Conservation (phyloP, 495 filamentous ascomycete genomes). For the Aspergillus steynii region DNA sequence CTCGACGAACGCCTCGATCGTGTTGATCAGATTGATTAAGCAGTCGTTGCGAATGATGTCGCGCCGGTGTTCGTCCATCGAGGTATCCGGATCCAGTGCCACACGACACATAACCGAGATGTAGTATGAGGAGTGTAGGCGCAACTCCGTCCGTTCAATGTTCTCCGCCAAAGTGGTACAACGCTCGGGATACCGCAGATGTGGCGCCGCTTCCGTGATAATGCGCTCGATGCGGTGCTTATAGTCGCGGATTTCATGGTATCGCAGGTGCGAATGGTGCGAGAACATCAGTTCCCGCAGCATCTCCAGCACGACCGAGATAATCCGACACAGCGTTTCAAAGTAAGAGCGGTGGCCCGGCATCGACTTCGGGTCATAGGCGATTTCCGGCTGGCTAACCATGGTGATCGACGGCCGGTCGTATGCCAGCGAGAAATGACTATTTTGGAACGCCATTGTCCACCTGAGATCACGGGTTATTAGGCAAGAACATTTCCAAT, state of each 20-base stretch:
- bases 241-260: constrained; percentile 50
- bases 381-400: constrained; percentile 52
- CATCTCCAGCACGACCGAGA: constrained; percentile 54
- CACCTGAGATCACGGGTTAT: constrained; percentile 36
- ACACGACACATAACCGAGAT: constrained; percentile 59
- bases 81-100: constrained; percentile 49
- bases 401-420: constrained; percentile 58
- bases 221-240: constrained; percentile 53
- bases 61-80: constrained; percentile 33
- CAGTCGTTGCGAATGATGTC: constrained; percentile 46
- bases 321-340: constrained; percentile 55
- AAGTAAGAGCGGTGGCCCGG: constrained; percentile 53
- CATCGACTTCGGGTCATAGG: constrained; percentile 47
- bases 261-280: constrained; percentile 38
- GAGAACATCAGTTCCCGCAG: constrained; percentile 51
- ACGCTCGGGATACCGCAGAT: constrained; percentile 49
- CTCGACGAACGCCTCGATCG: constrained; percentile 48
- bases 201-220: constrained; percentile 49
- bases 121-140: constrained; percentile 59
- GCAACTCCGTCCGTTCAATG: constrained; percentile 56
- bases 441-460: constrained; percentile 63
- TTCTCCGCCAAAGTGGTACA: constrained; percentile 52
- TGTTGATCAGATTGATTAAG: constrained; percentile 40
- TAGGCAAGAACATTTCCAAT: constrained; percentile 5
- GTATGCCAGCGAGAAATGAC: constrained; percentile 61